These are phyloP conservation scores for Candida chilensis DNA, from an alignment of 805 yeast genomes.

Conservation along the genomic window DNA sequence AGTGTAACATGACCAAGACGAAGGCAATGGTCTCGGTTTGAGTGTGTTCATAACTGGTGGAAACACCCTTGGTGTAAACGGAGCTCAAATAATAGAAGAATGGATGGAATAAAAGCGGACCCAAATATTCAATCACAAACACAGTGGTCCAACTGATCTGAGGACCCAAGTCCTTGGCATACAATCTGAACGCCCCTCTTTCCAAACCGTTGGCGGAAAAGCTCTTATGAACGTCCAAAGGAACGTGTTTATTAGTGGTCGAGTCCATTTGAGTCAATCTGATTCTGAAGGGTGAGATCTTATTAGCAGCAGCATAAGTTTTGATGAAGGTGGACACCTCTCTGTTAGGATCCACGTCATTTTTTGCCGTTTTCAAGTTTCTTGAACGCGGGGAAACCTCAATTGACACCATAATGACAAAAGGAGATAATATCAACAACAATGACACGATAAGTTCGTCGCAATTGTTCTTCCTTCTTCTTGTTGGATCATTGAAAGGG, in stretches of 20 bases:
- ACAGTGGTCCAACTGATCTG: slow-evolving; percentile 91
- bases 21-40: slow-evolving; percentile 46
- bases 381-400: not conserved
- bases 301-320: not conserved
- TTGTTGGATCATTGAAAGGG: too few relatives aligned
- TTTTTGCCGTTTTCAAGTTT: not conserved
- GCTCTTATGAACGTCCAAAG: slow-evolving; percentile 34
- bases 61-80: slow-evolving; percentile 22
- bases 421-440: not conserved
- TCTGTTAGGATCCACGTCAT: not conserved
- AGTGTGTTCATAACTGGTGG: slow-evolving; percentile 27
- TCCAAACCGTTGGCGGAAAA: slow-evolving; percentile 36
- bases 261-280: slow-evolving; percentile 15
- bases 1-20: slow-evolving; percentile 60
- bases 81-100: slow-evolving; percentile 39
- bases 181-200: slow-evolving; percentile 31
- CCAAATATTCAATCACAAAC: slow-evolving; percentile 80
- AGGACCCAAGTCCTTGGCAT: slow-evolving; percentile 84
- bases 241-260: slow-evolving; percentile 21
- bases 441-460: not conserved
- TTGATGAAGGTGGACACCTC: not conserved
- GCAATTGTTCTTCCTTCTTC: not conserved
- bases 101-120: slow-evolving; percentile 80
- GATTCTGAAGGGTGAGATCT: slow-evolving; percentile 11
- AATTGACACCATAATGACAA: not conserved